Evolutionary conservation across 176 grass and related monocot species (phyloP), one percentile per base, ranked within the genome.

Genomic region (Alopecurus myosuroides): DNA sequence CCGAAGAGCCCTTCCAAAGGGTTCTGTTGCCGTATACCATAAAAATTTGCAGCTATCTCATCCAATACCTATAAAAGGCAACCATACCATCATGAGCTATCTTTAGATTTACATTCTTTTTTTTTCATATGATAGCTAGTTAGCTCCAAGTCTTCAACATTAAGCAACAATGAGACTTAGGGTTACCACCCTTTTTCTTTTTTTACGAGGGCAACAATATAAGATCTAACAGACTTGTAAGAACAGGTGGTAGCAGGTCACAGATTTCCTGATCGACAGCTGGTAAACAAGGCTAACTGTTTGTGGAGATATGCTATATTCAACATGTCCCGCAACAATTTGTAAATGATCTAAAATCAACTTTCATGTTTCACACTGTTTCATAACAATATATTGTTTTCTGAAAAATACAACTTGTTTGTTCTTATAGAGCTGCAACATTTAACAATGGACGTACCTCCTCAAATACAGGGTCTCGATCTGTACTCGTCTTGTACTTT

Each of bases 41-140:
- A 99, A 78, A 99, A 99, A 61, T 73, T 91, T 78, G 87, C 88
- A n/a, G 93, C 97, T 76, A 99, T 94, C 91, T 94, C 97, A 86
- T 99, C 97, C 84, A 99, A 83, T 71, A 91, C 88, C 97, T 99
- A 85, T 74, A 90, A 82, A 78, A 80, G 48, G 37, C 28, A 82
- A 60, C 31, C 31, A 89, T 60, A 56, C 33, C 20, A 83, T 72
- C 71, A 66, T 70, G 52, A 88, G 28, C 19, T 37, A 14, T 58
- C 34, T 18, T 75, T 74, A 45, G 10, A 26, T 34, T 76, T 61
- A 50, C 34, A 20, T 22, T 26, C 40, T 30, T 10, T 50, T 20
- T 61, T 41, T 81, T 37, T 39, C 58, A 84, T 36, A 76, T 44
- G 55, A 15, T 36, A 64, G 18, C 46, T 76, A 74, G 39, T 51